Percentiles rank a stretch among this genome's conserved stretches.
Evolutionary conservation across 805 yeast genomes (phyloP).

Genomic region (Komagataella ulmi): DNA sequence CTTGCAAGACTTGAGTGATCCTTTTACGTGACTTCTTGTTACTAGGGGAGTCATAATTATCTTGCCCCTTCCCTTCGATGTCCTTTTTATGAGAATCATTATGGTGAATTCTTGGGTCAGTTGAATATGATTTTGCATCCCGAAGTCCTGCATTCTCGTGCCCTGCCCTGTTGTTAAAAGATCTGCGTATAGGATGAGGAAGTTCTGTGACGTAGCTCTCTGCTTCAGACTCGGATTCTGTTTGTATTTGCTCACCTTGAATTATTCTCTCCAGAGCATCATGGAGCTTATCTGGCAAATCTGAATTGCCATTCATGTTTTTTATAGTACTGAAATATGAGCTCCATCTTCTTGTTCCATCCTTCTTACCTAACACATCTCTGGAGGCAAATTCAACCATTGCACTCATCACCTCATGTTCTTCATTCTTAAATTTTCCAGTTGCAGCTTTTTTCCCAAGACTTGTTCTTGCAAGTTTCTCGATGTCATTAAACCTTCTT

Average conservation of each 20-base stretch:
- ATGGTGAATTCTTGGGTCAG: slow-evolving; percentile 69
- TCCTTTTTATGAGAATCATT: slow-evolving; percentile 54
- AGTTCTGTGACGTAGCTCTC: slow-evolving; percentile 19
- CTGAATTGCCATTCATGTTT: slow-evolving; percentile 16
- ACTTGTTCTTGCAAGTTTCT: slow-evolving; percentile 26
- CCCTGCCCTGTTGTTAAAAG: slow-evolving; percentile 86
- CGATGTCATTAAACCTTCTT: slow-evolving; percentile 43
- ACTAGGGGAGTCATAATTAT: slow-evolving; percentile 35
- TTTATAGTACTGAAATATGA: slow-evolving; percentile 8
- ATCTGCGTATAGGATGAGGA: slow-evolving; percentile 15
- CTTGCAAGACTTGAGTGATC: slow-evolving; percentile 39
- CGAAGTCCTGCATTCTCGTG: slow-evolving; percentile 75
- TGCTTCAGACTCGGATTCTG: slow-evolving; percentile 10
- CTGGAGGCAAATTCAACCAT: slow-evolving; percentile 67
- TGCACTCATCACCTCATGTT: slow-evolving; percentile 34
- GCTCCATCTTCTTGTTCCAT: slow-evolving; percentile 36
- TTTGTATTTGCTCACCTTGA: neutral
- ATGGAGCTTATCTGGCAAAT: neutral
- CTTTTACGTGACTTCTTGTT: slow-evolving; percentile 37
- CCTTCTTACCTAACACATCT: slow-evolving; percentile 38
- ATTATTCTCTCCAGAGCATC: neutral
- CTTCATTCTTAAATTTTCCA: slow-evolving; percentile 19
- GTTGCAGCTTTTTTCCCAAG: slow-evolving; percentile 34
- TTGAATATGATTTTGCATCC: slow-evolving; percentile 68
- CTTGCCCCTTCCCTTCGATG: slow-evolving; percentile 67